Evolutionary conservation across 192 early-diverging fungal species (phyloP), one percentile per base, ranked within the genome.

Genomic region (Gonapodya prolifera): DNA sequence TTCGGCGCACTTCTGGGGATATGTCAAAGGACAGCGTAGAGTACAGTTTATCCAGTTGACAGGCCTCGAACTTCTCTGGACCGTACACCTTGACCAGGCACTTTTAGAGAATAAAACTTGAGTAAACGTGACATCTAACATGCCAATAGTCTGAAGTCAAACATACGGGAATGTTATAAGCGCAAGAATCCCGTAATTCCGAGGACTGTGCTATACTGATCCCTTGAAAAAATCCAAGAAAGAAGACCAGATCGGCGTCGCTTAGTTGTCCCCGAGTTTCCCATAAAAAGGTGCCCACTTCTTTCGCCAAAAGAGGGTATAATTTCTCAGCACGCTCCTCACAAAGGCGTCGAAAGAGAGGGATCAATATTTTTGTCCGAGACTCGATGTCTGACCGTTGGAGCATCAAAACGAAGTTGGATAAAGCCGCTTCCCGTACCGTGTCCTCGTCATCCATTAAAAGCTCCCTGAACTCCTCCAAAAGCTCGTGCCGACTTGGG

Each of bases 391-490:
- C 86, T 33, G 84, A 76, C 69, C 82, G 81, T 18, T 87, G 80
- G 30, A 78, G 30, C 74, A 83, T 61, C 34, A 85, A 75, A 79
- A 86, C 80, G 35, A 85, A 61, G 70, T 81, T 84, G 32, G 77
- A 77, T 0, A 87, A 70, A 1, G 86, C 85, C 16, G 85, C 81
- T 71, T 85, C 81, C 35, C 80, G 81, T 1, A 87, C 85, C 2
- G 76, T 75, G 35, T 75, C 77, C 77, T 87, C 86, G 73, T 87
- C 86, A 73, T 87, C 86, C 75, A 84, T 80, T 2, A 87, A 35
- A n/a, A 87, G 80, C 76, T 87, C 86, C 28, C 81, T 30, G 35
- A 84, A 87, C 77, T 87, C 86, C 1, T 81, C 79, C 31, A 87
- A 77, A 1, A 87, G 70, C 30, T 80, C 76, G 33, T 79, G 69